phyloP scores from a whole-genome alignment of 495 filamentous ascomycete genomes.

The Penicillium herquei region DNA sequence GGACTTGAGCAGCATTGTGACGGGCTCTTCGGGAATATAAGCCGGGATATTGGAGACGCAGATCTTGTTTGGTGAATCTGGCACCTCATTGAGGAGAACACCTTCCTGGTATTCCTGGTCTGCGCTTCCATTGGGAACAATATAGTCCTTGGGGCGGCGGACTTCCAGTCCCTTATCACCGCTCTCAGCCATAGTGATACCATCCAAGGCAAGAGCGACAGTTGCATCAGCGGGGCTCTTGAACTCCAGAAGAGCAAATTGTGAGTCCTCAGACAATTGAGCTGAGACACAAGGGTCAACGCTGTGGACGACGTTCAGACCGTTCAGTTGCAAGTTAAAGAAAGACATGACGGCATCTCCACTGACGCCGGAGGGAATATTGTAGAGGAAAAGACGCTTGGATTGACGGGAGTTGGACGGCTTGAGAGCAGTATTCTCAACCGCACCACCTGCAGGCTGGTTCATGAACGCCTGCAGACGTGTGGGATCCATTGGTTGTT shows the following conservation, averaged over 20 bases:
- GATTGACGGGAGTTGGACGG: slow-evolving; percentile 89
- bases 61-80: slow-evolving; percentile 94
- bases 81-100: slow-evolving; percentile 73
- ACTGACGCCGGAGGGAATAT: slow-evolving; percentile 66
- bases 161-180: slow-evolving; percentile 68
- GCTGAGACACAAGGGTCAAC: slow-evolving; percentile 85
- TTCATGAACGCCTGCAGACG: slow-evolving; percentile 95
- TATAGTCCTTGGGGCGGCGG: slow-evolving; percentile 94
- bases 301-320: slow-evolving; percentile 81
- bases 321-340: slow-evolving; percentile 95
- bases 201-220: slow-evolving; percentile 84
- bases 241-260: slow-evolving; percentile 89
- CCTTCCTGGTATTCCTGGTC: slow-evolving; percentile 76
- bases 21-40: slow-evolving; percentile 85
- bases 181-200: slow-evolving; percentile 79
- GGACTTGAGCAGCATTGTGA: slow-evolving; percentile 81
- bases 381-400: slow-evolving; percentile 85
- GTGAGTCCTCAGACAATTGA: slow-evolving; percentile 72
- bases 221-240: slow-evolving; percentile 84
- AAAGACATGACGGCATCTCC: slow-evolving; percentile 75
- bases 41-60: slow-evolving; percentile 83
- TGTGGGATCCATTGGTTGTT: slow-evolving; percentile 94
- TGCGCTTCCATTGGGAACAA: slow-evolving; percentile 79
- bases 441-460: slow-evolving; percentile 67
- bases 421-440: slow-evolving; percentile 77